Conservation (phyloP, 1,284 basidiomycete species). For the Ustilago tritici region DNA sequence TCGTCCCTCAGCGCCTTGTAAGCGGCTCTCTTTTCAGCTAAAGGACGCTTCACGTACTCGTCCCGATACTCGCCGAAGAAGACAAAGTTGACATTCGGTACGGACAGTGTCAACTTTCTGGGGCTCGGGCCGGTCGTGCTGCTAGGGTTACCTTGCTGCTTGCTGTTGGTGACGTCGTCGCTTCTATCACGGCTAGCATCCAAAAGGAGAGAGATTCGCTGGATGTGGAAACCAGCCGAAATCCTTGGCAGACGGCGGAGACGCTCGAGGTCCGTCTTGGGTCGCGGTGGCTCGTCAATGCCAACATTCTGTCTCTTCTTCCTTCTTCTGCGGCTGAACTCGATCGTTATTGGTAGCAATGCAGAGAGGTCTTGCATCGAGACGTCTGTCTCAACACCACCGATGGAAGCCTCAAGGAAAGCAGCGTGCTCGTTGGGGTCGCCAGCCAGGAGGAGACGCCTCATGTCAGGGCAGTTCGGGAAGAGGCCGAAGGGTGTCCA, state of each 20-base stretch:
- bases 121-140: slow-evolving; percentile 5
- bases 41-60: slow-evolving; percentile 50
- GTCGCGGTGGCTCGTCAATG: slow-evolving; percentile 27
- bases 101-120: slow-evolving; percentile 40
- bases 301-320: slow-evolving; percentile 22
- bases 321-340: slow-evolving; percentile 22
- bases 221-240: slow-evolving; percentile 41
- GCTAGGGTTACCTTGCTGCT: background rate
- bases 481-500: slow-evolving; percentile 66
- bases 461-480: slow-evolving; percentile 15
- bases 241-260: slow-evolving; percentile 43
- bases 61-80: slow-evolving; percentile 56
- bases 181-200: slow-evolving; percentile 33
- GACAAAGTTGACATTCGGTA: slow-evolving; percentile 45
- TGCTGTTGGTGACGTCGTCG: background rate
- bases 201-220: slow-evolving; percentile 43
- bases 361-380: slow-evolving; percentile 32
- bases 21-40: slow-evolving; percentile 46
- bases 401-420: slow-evolving; percentile 47
- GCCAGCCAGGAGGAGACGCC: slow-evolving; percentile 39
- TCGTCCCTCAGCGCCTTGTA: slow-evolving; percentile 58
- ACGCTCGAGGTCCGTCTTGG: slow-evolving; percentile 29
- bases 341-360: slow-evolving; percentile 24
- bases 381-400: slow-evolving; percentile 44
- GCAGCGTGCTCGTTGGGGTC: slow-evolving; percentile 65